Percentiles rank a stretch among this genome's conserved stretches.
These are phyloP conservation scores for Macrotyloma uniflorum DNA, from an alignment of 306 rosid genomes.

Conservation along the genomic window DNA sequence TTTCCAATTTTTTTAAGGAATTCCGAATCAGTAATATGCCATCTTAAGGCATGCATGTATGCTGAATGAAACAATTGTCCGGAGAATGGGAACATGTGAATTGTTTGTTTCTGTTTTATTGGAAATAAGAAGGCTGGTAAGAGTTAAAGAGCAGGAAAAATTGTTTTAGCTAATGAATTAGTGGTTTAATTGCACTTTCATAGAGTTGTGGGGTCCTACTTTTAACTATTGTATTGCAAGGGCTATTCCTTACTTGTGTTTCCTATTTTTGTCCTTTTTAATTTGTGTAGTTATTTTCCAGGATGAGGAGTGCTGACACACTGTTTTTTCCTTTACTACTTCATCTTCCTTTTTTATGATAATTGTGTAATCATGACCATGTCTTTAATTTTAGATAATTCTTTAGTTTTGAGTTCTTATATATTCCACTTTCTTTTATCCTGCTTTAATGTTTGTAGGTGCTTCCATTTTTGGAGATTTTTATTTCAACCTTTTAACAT, in stretches of 20 bases:
- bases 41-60: neutral
- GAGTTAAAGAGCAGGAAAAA: neutral
- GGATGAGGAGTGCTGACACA: neutral
- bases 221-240: neutral
- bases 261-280: neutral
- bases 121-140: neutral
- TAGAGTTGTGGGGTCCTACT: neutral
- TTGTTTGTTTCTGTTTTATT: neutral
- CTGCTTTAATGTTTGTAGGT: neutral
- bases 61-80: neutral
- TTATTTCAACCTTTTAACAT: slow-evolving; percentile 6
- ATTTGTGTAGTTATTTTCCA: neutral
- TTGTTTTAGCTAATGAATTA: neutral
- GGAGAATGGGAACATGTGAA: neutral
- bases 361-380: neutral
- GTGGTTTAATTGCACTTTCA: neutral
- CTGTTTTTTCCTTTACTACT: neutral
- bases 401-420: neutral
- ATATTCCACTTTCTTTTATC: neutral
- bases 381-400: neutral
- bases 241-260: neutral
- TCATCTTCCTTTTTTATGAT: neutral
- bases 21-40: neutral
- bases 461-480: neutral
- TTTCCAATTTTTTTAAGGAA: neutral